Conservation (phyloP, 371 early-diverging fungal genomes). For the Smittium culicis region DNA sequence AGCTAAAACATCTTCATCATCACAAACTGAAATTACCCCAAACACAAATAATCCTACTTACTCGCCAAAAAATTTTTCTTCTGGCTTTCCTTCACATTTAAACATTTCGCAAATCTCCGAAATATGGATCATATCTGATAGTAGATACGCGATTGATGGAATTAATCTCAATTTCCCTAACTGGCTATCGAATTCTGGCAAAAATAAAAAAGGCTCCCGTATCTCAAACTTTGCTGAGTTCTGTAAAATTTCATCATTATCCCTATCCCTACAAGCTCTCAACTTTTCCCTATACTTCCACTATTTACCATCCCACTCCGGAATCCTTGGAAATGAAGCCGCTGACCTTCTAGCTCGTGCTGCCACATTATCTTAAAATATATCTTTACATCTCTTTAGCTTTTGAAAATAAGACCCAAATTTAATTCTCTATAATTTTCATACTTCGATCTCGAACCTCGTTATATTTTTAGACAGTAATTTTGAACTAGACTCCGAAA, state of each 20-base stretch:
- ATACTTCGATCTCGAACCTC: too few relatives aligned
- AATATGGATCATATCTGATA: conserved; percentile 29
- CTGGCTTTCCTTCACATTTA: not conserved
- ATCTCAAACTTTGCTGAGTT: conserved; percentile 25
- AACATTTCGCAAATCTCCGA: conserved; percentile 11
- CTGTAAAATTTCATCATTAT: conserved; percentile 9
- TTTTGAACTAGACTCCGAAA: too few relatives aligned
- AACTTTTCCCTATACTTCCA: conserved; percentile 24
- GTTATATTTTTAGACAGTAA: too few relatives aligned
- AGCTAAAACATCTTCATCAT: too few relatives aligned
- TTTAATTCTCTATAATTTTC: too few relatives aligned
- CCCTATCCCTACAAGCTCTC: conserved; percentile 1
- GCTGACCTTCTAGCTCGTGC: conserved; percentile 29
- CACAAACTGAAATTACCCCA: too few relatives aligned
- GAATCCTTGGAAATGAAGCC: conserved; percentile 25
- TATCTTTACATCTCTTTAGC: too few relatives aligned
- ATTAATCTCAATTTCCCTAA: conserved; percentile 21
- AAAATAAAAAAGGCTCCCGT: conserved; percentile 21
- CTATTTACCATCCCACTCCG: conserved; percentile 25
- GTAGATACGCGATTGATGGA: conserved; percentile 28
- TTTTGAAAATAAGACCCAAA: too few relatives aligned
- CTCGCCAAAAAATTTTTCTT: not conserved
- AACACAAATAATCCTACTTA: too few relatives aligned
- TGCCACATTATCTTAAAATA: not conserved
- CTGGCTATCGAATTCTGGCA: conserved; percentile 20